Percentiles rank a stretch among this genome's conserved stretches.
Evolutionary conservation across 1,284 basidiomycete genomes (phyloP).

Genomic region (Ganoderma sp.): DNA sequence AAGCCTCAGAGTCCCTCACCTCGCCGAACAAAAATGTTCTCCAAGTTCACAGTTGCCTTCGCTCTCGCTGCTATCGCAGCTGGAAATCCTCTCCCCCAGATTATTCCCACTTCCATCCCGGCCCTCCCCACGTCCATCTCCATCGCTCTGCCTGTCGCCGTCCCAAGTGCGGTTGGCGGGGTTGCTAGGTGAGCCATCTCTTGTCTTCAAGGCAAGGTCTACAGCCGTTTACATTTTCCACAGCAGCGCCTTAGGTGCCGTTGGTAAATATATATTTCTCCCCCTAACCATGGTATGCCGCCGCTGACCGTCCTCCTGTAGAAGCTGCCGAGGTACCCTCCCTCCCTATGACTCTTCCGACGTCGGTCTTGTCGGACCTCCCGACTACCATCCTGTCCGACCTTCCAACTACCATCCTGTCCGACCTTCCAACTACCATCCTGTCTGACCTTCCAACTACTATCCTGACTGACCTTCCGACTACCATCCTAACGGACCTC

Average conservation of each 20-base stretch:
- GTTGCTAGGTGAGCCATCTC: not conserved
- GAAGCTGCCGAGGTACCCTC: slow-evolving; percentile 2
- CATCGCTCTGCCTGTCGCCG: slow-evolving; percentile 1
- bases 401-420: not conserved
- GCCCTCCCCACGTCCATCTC: slow-evolving; percentile 5
- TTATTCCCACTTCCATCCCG: slow-evolving; percentile 9
- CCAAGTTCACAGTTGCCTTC: slow-evolving; percentile 26
- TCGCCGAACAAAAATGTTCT: slow-evolving; percentile 18
- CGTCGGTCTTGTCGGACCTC: slow-evolving; percentile 12
- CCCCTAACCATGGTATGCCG: not conserved
- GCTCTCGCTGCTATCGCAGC: slow-evolving; percentile 24
- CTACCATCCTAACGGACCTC: not conserved
- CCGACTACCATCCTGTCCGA: slow-evolving; percentile 7
- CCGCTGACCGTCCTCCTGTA: not conserved
- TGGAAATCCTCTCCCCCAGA: slow-evolving; percentile 25
- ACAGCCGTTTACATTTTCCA: not conserved
- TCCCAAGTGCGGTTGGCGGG: slow-evolving; percentile 5
- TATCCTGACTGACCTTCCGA: not conserved
- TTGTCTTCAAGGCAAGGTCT: not conserved
- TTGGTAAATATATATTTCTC: slow-evolving; percentile 4
- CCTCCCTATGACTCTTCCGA: slow-evolving; percentile 11
- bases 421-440: not conserved
- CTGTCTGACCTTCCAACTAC: not conserved
- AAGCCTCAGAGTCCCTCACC: not conserved
- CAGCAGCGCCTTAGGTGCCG: slow-evolving; percentile 1